Conservation (phyloP, 1,139 yeast genomes). For the Torulaspora pretoriensis region DNA sequence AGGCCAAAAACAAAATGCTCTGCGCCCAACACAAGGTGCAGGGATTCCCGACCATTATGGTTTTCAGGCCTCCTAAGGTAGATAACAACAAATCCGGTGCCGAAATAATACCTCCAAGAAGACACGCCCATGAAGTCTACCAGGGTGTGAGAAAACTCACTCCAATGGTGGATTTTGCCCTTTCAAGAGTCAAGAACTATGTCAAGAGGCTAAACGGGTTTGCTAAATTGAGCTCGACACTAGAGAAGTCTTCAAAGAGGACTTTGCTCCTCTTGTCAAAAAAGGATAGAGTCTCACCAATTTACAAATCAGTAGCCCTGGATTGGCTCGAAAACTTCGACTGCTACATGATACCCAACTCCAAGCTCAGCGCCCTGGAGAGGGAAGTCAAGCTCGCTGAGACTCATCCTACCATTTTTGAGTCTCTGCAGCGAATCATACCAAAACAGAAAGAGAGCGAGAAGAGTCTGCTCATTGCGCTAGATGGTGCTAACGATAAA, state of each 20-base stretch:
- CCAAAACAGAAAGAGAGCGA: constrained; percentile 13
- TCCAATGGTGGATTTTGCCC: constrained; percentile 54
- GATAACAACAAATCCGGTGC: constrained; percentile 30
- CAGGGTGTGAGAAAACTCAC: constrained; percentile 63
- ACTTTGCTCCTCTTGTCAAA: constrained; percentile 45
- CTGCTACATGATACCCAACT: constrained; percentile 33
- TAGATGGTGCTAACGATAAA: constrained; percentile 25
- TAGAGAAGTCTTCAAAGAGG: constrained; percentile 30
- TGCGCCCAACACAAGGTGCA: constrained; percentile 65
- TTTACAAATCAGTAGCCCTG: constrained; percentile 68
- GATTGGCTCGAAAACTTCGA: constrained; percentile 56
- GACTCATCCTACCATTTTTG: constrained; percentile 19
- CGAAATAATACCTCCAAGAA: constrained; percentile 23
- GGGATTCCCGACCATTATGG: constrained; percentile 79
- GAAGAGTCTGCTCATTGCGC: constrained; percentile 21
- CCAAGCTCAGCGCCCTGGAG: constrained; percentile 9
- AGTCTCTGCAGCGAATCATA: constrained; percentile 15
- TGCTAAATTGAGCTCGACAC: constrained; percentile 32
- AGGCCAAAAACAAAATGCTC: constrained; percentile 56
- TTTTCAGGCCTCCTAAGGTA: constrained; percentile 76
- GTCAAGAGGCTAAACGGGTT: constrained; percentile 49
- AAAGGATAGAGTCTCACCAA: constrained; percentile 50
- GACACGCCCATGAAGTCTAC: constrained; percentile 62
- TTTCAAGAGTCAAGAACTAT: constrained; percentile 66
- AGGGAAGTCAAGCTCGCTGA: constrained; percentile 4